phyloP scores from a whole-genome alignment of 164 flowering plant genomes.

The Nymphaea thermarum region DNA sequence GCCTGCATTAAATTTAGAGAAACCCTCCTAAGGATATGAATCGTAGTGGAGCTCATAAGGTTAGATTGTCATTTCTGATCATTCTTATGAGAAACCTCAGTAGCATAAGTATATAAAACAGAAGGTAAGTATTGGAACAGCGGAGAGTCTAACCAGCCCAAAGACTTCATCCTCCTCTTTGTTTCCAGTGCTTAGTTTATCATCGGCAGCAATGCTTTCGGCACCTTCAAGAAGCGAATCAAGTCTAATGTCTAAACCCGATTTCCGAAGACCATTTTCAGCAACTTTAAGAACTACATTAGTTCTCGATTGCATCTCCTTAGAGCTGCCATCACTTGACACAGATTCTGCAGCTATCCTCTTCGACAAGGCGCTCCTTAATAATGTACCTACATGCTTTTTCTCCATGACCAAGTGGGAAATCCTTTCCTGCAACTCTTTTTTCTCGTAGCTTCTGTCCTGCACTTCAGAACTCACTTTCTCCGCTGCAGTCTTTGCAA shows the following conservation, averaged over 20 bases:
- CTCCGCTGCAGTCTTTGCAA: slow-evolving; percentile 29
- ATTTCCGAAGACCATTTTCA: slow-evolving; percentile 71
- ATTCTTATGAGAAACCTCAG: neutral
- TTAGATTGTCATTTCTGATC: too few relatives aligned
- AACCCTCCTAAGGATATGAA: neutral
- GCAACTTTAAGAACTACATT: slow-evolving; percentile 61
- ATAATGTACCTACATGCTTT: slow-evolving; percentile 75
- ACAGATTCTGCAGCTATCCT: slow-evolving; percentile 20
- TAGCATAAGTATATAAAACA: neutral
- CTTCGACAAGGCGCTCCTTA: slow-evolving; percentile 75
- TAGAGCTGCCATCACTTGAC: neutral
- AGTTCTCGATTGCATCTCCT: slow-evolving; percentile 38
- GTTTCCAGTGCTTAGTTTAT: slow-evolving; percentile 19
- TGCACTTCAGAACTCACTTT: slow-evolving; percentile 47
- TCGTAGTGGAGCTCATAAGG: too few relatives aligned
- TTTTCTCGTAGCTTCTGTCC: slow-evolving; percentile 38
- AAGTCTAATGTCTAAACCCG: slow-evolving; percentile 62
- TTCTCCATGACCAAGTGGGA: slow-evolving; percentile 61
- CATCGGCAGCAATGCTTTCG: slow-evolving; percentile 14
- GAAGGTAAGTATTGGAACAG: neutral
- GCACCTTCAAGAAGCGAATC: slow-evolving; percentile 27
- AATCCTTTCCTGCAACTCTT: slow-evolving; percentile 53
- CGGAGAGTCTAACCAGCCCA: slow-evolving; percentile 39
- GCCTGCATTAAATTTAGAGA: slow-evolving; percentile 35
- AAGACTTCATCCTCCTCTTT: slow-evolving; percentile 65